phyloP scores from a whole-genome alignment of 352 stramenopile species.

The Globisporangium ultimum region DNA sequence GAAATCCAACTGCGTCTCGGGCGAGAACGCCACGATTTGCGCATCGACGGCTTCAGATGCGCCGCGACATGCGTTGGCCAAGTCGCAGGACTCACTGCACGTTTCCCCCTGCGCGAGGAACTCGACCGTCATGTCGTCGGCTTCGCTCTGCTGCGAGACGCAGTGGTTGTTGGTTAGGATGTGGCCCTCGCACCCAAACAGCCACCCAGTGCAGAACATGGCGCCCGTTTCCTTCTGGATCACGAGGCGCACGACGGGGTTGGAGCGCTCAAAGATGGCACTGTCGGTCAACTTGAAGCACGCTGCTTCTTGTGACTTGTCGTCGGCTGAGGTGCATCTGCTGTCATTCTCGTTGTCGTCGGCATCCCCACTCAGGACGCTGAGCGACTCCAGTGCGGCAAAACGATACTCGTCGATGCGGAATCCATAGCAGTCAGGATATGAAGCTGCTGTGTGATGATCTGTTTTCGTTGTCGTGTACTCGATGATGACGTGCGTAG shows the following conservation, averaged over 20 bases:
- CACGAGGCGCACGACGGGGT: conserved; percentile 30
- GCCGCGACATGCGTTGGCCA: conserved; percentile 25
- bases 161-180: conserved; percentile 63
- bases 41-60: conserved; percentile 18
- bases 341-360: background rate
- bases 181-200: conserved; percentile 52
- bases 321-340: conserved; percentile 11
- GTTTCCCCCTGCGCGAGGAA: conserved; percentile 32
- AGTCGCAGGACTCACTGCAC: conserved; percentile 24
- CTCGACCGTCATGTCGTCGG: conserved; percentile 35
- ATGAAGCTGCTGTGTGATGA: background rate
- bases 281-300: conserved; percentile 20
- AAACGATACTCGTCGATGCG: conserved; percentile 36
- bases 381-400: background rate
- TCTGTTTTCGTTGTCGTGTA: conserved; percentile 16
- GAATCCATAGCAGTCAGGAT: conserved; percentile 24
- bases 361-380: background rate
- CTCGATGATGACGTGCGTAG: conserved; percentile 8
- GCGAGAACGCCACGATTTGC: conserved; percentile 29
- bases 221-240: conserved; percentile 37
- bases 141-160: conserved; percentile 26
- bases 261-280: conserved; percentile 14
- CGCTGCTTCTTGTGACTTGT: conserved; percentile 25
- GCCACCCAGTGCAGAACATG: conserved; percentile 51
- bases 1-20: conserved; percentile 30